Conservation (phyloP, 2,329 filamentous ascomycete genomes). For the Penicillium thymicola region DNA sequence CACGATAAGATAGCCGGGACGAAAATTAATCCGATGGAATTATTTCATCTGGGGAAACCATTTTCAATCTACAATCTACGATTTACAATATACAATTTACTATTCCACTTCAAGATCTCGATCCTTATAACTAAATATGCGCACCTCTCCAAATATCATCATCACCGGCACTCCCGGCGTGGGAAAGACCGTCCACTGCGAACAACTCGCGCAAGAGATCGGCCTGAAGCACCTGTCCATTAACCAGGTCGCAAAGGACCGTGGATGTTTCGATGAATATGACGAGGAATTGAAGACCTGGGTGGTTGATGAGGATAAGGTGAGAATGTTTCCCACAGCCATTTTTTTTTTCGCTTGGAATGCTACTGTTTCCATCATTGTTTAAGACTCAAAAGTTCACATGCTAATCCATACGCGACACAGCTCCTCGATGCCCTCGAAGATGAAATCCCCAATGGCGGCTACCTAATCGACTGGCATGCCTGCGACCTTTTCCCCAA, state of each 20-base stretch:
- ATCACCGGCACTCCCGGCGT: conserved; percentile 94
- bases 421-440: conserved; percentile 83
- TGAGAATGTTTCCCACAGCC: conserved; percentile 35
- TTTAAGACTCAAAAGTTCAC: not conserved
- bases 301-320: conserved; percentile 97
- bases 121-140: conserved; percentile 27
- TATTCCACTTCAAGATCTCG: not conserved
- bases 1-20: conserved; percentile 18
- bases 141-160: conserved; percentile 74
- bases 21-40: conserved; percentile 19
- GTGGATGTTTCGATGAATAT: conserved; percentile 80
- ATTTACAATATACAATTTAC: not conserved
- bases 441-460: conserved; percentile 71
- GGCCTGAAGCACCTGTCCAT: conserved; percentile 80
- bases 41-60: conserved; percentile 16
- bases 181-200: conserved; percentile 91
- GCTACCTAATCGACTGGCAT: conserved; percentile 95
- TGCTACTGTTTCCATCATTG: not conserved
- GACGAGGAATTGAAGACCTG: conserved; percentile 82
- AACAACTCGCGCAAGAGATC: conserved; percentile 71
- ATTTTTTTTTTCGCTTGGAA: not conserved
- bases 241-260: conserved; percentile 88
- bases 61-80: not conserved
- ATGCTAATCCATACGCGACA: conserved; percentile 5
- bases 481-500: conserved; percentile 93